Evolutionary conservation across 208 protist species (phyloP), one percentile per base, ranked within the genome.

Genomic region (Acanthamoeba lenticulata): DNA sequence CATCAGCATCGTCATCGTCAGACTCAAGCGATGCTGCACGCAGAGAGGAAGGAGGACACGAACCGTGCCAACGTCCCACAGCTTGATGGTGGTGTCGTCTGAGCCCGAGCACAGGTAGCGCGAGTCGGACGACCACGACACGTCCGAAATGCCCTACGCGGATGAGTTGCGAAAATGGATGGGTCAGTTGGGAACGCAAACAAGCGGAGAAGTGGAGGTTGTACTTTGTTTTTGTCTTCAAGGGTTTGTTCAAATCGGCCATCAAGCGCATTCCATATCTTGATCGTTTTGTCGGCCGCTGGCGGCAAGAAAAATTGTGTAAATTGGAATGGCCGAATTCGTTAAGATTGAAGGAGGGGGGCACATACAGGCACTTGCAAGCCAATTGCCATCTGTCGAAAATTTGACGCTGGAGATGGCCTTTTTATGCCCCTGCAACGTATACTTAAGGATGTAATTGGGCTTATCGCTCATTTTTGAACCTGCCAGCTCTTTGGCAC

Each of bases 371-470:
- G 90, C 81, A 79, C 62, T 96, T 0, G 96, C 96, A 27, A 98
- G 92, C 90, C 65, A 97, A 60, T 96, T 94, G 44, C 97, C 97
- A 91, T 97, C 95, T 15, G 95, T 95, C 17, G 95, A 97, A 81
- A 97, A 98, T 89, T 98, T 98, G 40, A 98, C 97, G 32, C 74
- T 91, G 44, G 96, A 96, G 34, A 98, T 94, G 27, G 96, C 94
- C 38, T 96, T 94, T 52, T 94, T 67, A 93, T 98, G 97, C n/a
- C 96, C 96, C 49, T 96, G 60, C 45, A 97, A 90, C 47, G 85
- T 94, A n/a, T 94, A 93, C 55, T 77, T 95, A 32, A 74, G 91
- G 27, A 55, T 55, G 86, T 96, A 96, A 65, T 96, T 96, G 2
- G 94, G 94, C 32, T 42, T 77, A 24, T 77, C 67, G 67, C 67